Evolutionary conservation across 345 rosid genomes (phyloP).

Genomic region (Angophora floribunda): DNA sequence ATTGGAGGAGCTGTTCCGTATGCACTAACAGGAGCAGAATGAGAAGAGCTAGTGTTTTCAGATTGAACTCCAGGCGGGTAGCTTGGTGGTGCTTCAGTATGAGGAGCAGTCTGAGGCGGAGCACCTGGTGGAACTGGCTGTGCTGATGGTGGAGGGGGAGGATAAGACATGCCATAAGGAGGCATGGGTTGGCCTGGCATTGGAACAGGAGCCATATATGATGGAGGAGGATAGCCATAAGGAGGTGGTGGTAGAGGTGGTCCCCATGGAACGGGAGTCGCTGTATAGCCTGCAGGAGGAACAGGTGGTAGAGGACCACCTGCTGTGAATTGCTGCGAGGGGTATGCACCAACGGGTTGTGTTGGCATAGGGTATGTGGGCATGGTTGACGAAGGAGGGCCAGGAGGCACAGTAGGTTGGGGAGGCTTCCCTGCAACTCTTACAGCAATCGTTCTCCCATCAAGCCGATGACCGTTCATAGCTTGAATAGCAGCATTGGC

Average conservation of each 20-base stretch:
- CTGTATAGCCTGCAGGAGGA: slow-evolving; percentile 46
- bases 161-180: slow-evolving; percentile 76
- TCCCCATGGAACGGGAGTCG: slow-evolving; percentile 88
- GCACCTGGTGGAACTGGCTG: slow-evolving; percentile 53
- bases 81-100: slow-evolving; percentile 67
- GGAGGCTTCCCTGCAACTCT: slow-evolving; percentile 99
- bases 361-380: slow-evolving; percentile 47
- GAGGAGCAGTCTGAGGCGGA: slow-evolving; percentile 20
- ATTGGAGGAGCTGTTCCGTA: slow-evolving; percentile 28
- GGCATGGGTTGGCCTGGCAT: slow-evolving; percentile 87
- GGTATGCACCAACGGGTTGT: slow-evolving; percentile 69
- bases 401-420: slow-evolving; percentile 82
- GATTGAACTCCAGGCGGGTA: slow-evolving; percentile 91
- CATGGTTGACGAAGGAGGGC: slow-evolving; percentile 49
- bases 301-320: slow-evolving; percentile 69
- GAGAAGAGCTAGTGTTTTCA: slow-evolving; percentile 49
- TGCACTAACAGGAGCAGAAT: slow-evolving; percentile 38
- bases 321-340: slow-evolving; percentile 63
- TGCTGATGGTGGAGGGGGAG: slow-evolving; percentile 35
- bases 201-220: slow-evolving; percentile 47
- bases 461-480: slow-evolving; percentile 93
- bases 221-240: slow-evolving; percentile 60
- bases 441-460: slow-evolving; percentile 92
- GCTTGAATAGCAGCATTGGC: slow-evolving; percentile 78
- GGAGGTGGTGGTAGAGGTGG: slow-evolving; percentile 76